Conservation (phyloP, 1,139 yeast genomes). For the Saccharomyces hybrid region DNA sequence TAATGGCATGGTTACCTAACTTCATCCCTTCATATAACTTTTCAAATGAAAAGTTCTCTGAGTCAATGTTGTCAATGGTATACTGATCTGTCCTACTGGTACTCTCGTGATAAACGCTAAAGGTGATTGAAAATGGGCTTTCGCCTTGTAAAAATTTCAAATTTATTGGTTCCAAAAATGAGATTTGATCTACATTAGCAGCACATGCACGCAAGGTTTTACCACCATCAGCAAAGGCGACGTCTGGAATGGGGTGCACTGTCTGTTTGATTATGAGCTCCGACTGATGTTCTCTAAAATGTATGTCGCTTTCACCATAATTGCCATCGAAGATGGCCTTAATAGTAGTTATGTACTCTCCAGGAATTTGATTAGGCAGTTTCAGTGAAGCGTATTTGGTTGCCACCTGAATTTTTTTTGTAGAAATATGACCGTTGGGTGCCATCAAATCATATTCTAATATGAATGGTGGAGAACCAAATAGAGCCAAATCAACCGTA, state of each 20-base stretch:
- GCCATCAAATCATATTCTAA: constrained; percentile 58
- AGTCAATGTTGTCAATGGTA: constrained; percentile 33
- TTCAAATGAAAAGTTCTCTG: constrained; percentile 32
- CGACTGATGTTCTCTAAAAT: constrained; percentile 30
- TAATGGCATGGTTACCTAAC: constrained; percentile 51
- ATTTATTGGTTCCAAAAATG: constrained; percentile 44
- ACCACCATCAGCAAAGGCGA: constrained; percentile 42
- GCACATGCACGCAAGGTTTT: constrained; percentile 53
- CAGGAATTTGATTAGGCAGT: constrained; percentile 39
- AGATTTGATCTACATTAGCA: constrained; percentile 36
- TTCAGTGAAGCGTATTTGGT: constrained; percentile 44
- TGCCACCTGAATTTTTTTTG: constrained; percentile 42
- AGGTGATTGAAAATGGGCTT: constrained; percentile 55
- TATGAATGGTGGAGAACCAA: constrained; percentile 68
- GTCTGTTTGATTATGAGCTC: constrained; percentile 48
- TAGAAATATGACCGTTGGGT: constrained; percentile 44
- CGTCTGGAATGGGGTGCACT: constrained; percentile 56
- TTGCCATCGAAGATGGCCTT: constrained; percentile 58
- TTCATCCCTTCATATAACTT: constrained; percentile 40
- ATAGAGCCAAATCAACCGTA: constrained; percentile 42
- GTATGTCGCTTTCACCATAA: constrained; percentile 45
- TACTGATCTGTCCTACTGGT: constrained; percentile 41
- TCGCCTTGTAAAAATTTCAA: constrained; percentile 46
- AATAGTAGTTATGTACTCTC: constrained; percentile 56
- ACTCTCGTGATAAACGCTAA: constrained; percentile 48